Conservation (phyloP, 495 filamentous ascomycete genomes). For the Podospora conica region DNA sequence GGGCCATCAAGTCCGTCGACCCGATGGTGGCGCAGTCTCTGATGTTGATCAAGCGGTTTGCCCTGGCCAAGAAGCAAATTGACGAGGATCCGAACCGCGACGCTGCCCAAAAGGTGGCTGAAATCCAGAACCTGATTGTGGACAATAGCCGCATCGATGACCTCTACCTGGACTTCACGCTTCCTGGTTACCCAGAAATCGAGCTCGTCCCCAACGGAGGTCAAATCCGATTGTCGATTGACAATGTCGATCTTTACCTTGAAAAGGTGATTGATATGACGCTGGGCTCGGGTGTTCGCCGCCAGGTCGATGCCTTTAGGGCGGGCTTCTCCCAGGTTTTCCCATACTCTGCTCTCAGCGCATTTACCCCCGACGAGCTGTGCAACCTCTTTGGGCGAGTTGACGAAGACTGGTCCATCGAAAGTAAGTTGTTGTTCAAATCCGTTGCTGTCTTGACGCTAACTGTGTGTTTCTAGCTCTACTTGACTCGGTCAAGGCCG, state of each 20-base stretch:
- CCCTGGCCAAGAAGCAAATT: conserved; percentile 70
- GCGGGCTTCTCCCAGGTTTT: conserved; percentile 93
- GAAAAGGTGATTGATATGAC: conserved; percentile 90
- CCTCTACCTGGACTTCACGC: conserved; percentile 83
- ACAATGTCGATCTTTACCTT: conserved; percentile 83
- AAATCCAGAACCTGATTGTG: conserved; percentile 59
- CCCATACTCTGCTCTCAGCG: conserved; percentile 83
- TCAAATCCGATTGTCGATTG: conserved; percentile 69
- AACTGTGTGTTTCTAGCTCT: conserved; percentile 51
- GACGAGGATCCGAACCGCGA: conserved; percentile 60
- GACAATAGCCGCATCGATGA: conserved; percentile 78
- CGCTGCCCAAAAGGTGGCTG: conserved; percentile 60
- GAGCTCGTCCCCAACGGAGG: conserved; percentile 73
- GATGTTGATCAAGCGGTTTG: conserved; percentile 83
- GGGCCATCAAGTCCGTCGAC: conserved; percentile 89
- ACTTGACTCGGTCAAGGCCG: conserved; percentile 98
- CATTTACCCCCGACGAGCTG: conserved; percentile 95
- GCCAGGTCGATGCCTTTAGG: conserved; percentile 88
- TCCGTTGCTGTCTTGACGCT: not conserved
- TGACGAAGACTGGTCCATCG: conserved; percentile 96
- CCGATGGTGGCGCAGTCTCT: conserved; percentile 77
- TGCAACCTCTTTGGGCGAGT: conserved; percentile 91
- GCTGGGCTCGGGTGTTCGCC: conserved; percentile 75
- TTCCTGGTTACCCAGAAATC: conserved; percentile 87
- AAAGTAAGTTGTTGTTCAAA: conserved; percentile 58